Percentiles rank a stretch among this genome's conserved stretches.
These are phyloP conservation scores for Paxillus ammoniavirescens DNA, from an alignment of 768 basidiomycete genomes.

Conservation along the genomic window DNA sequence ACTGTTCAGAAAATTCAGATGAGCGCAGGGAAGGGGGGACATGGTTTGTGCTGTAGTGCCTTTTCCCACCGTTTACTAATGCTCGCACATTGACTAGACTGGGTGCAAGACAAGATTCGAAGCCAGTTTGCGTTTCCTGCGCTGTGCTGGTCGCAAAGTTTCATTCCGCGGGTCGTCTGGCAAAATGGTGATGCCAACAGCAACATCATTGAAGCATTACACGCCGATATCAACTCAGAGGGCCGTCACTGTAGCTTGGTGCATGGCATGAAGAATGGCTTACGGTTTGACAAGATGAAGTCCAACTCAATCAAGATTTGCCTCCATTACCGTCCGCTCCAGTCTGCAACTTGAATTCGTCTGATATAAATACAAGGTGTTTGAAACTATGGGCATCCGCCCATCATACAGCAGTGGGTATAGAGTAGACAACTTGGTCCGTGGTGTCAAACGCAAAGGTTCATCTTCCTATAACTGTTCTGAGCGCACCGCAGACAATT, in stretches of 20 bases:
- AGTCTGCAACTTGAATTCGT: too few relatives aligned
- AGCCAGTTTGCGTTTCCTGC: conserved; percentile 24
- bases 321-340: too few relatives aligned
- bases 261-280: conserved; percentile 15
- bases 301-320: not conserved
- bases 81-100: not conserved
- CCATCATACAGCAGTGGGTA: not conserved
- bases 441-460: too few relatives aligned
- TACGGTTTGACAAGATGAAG: conserved; percentile 10
- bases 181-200: conserved; percentile 19
- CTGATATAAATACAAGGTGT: not conserved
- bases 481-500: too few relatives aligned
- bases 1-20: conserved; percentile 13
- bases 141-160: conserved; percentile 32
- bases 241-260: conserved; percentile 13
- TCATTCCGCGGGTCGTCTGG: conserved; percentile 27
- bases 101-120: not conserved
- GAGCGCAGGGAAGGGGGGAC: conserved; percentile 17
- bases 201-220: conserved; percentile 26
- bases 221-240: conserved; percentile 25
- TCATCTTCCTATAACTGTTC: too few relatives aligned
- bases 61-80: not conserved
- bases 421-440: not conserved
- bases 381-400: not conserved
- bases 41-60: conserved; percentile 4